These are phyloP conservation scores for Juglanconis oblonga DNA, from an alignment of 2,329 filamentous ascomycete species.

Conservation along the genomic window DNA sequence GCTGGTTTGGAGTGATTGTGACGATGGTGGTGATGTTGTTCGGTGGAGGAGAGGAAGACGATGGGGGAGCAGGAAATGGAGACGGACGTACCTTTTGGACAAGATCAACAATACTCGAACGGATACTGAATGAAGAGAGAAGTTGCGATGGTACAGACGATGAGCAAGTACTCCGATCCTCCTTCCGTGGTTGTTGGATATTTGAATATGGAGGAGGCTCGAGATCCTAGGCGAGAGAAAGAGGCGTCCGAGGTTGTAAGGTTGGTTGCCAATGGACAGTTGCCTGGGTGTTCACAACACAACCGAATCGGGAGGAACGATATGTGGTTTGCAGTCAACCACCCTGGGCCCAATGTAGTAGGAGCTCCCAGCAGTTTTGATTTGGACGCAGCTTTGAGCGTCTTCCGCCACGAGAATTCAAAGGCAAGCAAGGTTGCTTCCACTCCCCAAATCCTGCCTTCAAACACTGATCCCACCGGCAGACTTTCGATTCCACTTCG, in stretches of 20 bases:
- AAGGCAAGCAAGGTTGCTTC: too few relatives aligned
- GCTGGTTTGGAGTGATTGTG: constrained; percentile 45
- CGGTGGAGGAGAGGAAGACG: constrained; percentile 23
- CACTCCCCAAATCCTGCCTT: not conserved
- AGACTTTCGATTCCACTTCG: not conserved
- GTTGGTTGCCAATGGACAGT: constrained; percentile 15
- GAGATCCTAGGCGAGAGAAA: not conserved
- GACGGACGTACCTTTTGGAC: constrained; percentile 7
- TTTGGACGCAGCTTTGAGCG: too few relatives aligned
- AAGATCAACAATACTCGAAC: constrained; percentile 1
- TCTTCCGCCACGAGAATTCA: too few relatives aligned
- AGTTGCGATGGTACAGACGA: constrained; percentile 7
- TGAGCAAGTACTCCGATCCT: not conserved
- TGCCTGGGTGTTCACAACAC: not conserved
- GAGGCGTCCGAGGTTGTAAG: constrained; percentile 12
- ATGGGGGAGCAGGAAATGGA: constrained; percentile 10
- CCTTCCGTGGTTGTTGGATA: not conserved
- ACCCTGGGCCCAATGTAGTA: not conserved
- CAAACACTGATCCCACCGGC: not conserved
- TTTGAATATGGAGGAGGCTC: not conserved
- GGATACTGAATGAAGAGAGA: constrained; percentile 6
- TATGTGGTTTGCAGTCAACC: not conserved
- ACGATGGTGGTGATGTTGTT: constrained; percentile 36
- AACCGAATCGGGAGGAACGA: constrained; percentile 2
- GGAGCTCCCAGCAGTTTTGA: too few relatives aligned